phyloP scores from a whole-genome alignment of 805 yeast genomes.

The Kluyveromyces siamensis region DNA sequence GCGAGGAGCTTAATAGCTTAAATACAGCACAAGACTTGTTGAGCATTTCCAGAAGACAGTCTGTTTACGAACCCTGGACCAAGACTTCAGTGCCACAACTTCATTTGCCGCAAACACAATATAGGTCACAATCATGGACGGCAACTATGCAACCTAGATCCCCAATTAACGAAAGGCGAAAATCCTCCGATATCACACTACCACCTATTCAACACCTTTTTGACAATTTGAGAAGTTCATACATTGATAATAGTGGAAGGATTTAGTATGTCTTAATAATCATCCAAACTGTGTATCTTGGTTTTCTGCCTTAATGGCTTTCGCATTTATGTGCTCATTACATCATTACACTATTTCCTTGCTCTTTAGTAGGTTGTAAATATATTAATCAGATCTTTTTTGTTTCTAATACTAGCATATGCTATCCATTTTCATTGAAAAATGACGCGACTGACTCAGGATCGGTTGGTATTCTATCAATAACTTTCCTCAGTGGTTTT shows the following conservation, averaged over 20 bases:
- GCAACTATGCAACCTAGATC: not conserved
- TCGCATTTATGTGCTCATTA: not conserved
- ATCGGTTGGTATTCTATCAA: no score
- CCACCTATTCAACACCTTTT: slow-evolving; percentile 1
- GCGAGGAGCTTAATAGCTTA: not conserved
- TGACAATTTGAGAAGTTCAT: not conserved
- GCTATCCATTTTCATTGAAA: no score
- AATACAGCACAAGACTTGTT: slow-evolving; percentile 6
- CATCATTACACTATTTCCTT: not conserved
- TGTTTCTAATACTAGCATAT: no score
- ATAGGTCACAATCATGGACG: slow-evolving; percentile 2
- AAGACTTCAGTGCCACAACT: not conserved
- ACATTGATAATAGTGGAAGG: not conserved
- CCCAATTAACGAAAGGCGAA: not conserved
- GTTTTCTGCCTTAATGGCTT: not conserved
- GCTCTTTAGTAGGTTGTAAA: not conserved
- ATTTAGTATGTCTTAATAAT: not conserved
- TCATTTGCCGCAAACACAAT: not conserved
- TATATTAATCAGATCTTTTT: not conserved
- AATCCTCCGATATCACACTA: slow-evolving; percentile 1
- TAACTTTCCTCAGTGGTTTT: no score
- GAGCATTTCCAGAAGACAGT: slow-evolving; percentile 5
- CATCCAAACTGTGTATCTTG: not conserved
- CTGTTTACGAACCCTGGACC: not conserved
- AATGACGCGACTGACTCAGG: no score